Percentiles rank a stretch among this genome's conserved stretches.
These are phyloP conservation scores for Geotrichum phurueaensis DNA, from an alignment of 1,139 yeast genomes.

Conservation along the genomic window DNA sequence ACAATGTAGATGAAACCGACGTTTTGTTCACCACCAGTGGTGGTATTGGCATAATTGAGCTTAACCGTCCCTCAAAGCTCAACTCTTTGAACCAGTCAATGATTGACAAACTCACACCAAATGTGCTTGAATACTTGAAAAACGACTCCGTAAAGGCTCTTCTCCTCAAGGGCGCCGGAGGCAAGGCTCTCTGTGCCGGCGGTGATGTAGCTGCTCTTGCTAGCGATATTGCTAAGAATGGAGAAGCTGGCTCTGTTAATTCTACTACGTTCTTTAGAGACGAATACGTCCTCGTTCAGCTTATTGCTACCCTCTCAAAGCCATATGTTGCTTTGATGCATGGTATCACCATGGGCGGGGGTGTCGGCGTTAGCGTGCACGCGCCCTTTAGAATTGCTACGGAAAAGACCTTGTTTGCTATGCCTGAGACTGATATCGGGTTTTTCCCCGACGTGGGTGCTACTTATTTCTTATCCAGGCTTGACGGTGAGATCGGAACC, in stretches of 20 bases:
- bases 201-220: conserved; percentile 84
- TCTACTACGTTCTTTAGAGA: conserved; percentile 65
- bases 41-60: conserved; percentile 65
- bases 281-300: conserved; percentile 78
- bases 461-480: conserved; percentile 76
- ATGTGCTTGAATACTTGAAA: conserved; percentile 70
- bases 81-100: conserved; percentile 79
- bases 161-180: conserved; percentile 62
- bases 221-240: conserved; percentile 44
- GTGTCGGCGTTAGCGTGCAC: conserved; percentile 87
- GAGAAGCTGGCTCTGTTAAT: conserved; percentile 31
- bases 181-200: conserved; percentile 55
- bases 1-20: conserved; percentile 35
- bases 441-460: conserved; percentile 96
- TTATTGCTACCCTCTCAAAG: conserved; percentile 73
- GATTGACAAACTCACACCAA: conserved; percentile 69
- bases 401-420: conserved; percentile 83
- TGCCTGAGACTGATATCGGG: conserved; percentile 98
- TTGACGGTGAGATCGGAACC: conserved; percentile 78
- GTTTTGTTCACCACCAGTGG: conserved; percentile 60
- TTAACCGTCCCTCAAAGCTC: conserved; percentile 77
- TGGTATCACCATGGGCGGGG: conserved; percentile 98
- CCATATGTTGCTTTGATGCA: conserved; percentile 82
- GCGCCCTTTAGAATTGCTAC: conserved; percentile 93
- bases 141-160: conserved; percentile 59